Evolutionary conservation across 2,329 filamentous ascomycete genomes (phyloP), one percentile per base, ranked within the genome.

Genomic region (Talaromyces albobiverticillius): DNA sequence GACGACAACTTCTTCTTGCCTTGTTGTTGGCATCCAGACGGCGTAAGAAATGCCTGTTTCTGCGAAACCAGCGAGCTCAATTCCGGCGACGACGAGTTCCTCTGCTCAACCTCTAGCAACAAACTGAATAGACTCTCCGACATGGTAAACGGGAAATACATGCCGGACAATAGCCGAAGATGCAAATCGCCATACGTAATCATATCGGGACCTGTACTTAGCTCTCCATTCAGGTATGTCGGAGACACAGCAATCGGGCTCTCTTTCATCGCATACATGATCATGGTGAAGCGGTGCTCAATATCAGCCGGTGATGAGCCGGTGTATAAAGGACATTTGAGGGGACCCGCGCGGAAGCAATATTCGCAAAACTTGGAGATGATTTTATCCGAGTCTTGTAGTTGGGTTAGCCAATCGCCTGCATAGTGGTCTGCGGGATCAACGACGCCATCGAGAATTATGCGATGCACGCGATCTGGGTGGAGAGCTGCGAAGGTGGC

Each of bases 401-500:
- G 46, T 22, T 49, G 46, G 3, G 46, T 49, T 10, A 49, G 46
- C 46, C 46, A 49, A 16, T 36, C 32, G 3, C 46, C 46, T 11
- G 46, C 18, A 9, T 49, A 49, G 25, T 49, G 46, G 46, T 49
- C 46, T 10, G 46, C 46, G 14, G 54, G 38, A 45, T 61, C 56
- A 26, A 59, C 41, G 6, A 61, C 59, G 16, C 53, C 59, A 42
- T 61, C 59, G 8, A 61, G 43, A 3, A 61, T 38, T 14, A 57
- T 18, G 13, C 53, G 53, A 11, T 34, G 36, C 14, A 61, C 53
- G 9, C 56, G 59, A 18, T 71, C 60, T 0, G 73, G 71, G 34
- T 65, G 73, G 49, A 76, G 65, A 14, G 65, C 57, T 1, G 71
- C 69, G 43, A 73, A 69, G 1, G 71, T 75, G 4, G 64, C 62